phyloP scores from a whole-genome alignment of 2,329 filamentous ascomycete genomes.

The Arachnomyces sp. region DNA sequence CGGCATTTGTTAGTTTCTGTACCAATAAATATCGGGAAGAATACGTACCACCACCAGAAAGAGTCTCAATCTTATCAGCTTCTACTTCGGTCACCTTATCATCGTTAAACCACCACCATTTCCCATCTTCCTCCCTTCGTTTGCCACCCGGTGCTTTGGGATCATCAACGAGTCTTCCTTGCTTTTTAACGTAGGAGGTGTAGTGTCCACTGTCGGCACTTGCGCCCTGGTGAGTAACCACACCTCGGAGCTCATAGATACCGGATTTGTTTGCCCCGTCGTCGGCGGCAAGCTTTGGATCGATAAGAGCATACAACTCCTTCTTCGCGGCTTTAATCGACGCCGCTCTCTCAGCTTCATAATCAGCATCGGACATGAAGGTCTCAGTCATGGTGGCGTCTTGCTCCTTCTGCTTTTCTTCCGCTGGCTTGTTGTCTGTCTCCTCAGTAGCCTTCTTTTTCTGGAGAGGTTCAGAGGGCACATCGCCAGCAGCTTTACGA shows the following conservation, averaged over 20 bases:
- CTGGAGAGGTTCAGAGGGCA: conserved; percentile 34
- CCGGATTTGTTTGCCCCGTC: conserved; percentile 86
- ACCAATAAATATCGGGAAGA: conserved; percentile 7
- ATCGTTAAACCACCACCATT: conserved; percentile 99
- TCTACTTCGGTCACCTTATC: conserved; percentile 93
- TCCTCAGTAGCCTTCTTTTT: conserved; percentile 42
- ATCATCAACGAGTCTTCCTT: conserved; percentile 53
- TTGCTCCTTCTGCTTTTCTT: conserved; percentile 50
- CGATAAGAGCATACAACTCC: conserved; percentile 71
- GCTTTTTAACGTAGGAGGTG: conserved; percentile 95
- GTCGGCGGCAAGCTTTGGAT: conserved; percentile 65
- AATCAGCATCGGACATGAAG: conserved; percentile 89
- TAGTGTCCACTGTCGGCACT: conserved; percentile 97
- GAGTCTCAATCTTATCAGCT: conserved; percentile 78
- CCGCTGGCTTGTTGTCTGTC: conserved; percentile 38
- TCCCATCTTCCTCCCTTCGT: conserved; percentile 73
- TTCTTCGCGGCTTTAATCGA: conserved; percentile 74
- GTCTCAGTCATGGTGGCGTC: conserved; percentile 65
- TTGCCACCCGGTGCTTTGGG: conserved; percentile 60
- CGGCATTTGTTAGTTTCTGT: conserved; percentile 12
- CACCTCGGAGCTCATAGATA: conserved; percentile 85
- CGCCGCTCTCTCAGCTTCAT: conserved; percentile 74
- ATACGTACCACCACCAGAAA: conserved; percentile 71
- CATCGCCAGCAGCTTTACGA: conserved; percentile 28
- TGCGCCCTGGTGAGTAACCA: conserved; percentile 93